A percentile compares a stretch with the other conserved stretches of the same genome.
phyloP scores from a whole-genome alignment of 768 basidiomycete genomes.

The Collybia sordida region DNA sequence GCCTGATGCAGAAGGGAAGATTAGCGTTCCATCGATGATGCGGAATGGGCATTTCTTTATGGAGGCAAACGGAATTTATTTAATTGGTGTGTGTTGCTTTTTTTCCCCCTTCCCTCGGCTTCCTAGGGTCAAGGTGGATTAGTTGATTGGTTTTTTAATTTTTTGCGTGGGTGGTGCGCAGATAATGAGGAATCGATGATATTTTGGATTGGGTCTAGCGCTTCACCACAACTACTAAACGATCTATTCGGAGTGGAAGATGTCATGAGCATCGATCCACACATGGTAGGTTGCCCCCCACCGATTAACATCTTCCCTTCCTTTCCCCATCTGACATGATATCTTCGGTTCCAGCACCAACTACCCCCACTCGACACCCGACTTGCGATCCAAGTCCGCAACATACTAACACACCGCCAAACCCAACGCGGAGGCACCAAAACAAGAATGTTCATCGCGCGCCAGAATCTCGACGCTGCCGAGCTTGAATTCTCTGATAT shows the following conservation, averaged over 20 bases:
- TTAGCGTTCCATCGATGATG: constrained; percentile 76
- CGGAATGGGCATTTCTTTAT: constrained; percentile 82
- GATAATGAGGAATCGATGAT: constrained; percentile 89
- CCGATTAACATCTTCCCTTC: background rate
- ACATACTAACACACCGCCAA: constrained; percentile 74
- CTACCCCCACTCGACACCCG: constrained; percentile 72
- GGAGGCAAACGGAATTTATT: constrained; percentile 89
- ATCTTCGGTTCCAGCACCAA: constrained; percentile 15
- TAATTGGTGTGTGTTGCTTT: constrained; percentile 78
- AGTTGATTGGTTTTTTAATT: background rate
- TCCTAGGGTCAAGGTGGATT: no score
- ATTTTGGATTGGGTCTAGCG: constrained; percentile 86
- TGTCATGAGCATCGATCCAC: constrained; percentile 62
- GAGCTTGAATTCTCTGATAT: constrained; percentile 98
- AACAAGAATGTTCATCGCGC: constrained; percentile 70
- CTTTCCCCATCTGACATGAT: background rate
- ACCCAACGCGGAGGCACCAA: constrained; percentile 47
- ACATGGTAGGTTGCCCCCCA: constrained; percentile 54
- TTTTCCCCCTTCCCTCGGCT: background rate
- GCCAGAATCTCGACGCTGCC: constrained; percentile 89
- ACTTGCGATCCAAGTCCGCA: constrained; percentile 82
- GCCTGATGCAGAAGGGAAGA: constrained; percentile 59
- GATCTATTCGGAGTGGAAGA: constrained; percentile 89
- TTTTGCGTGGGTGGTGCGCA: no score
- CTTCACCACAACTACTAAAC: constrained; percentile 75